Evolutionary conservation across 2,329 filamentous ascomycete species (phyloP), one percentile per base, ranked within the genome.

Genomic region (Hypoxylon sp.): DNA sequence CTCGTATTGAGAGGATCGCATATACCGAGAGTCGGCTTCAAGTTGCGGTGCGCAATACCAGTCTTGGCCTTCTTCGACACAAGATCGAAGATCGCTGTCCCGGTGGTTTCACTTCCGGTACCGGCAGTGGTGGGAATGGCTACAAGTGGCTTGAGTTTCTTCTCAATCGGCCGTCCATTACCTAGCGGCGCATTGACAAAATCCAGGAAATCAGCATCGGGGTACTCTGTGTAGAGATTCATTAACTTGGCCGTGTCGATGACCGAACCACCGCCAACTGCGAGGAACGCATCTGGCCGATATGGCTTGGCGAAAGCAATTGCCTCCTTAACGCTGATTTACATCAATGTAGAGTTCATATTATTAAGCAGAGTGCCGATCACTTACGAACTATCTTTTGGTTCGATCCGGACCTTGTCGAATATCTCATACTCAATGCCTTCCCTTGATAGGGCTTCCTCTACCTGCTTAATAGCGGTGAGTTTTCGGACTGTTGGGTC

Each of bases 171-270:
- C 24, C 88, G 82, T 3, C 96, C 96, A 70, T 92, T 94, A 66
- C 96, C 96, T 0, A 98, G 84, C 0, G 96, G 96, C 0, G 95
- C 95, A 77, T 98, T 98, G 80, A 99, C 96, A 75, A 99, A 99
- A 84, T 99, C 95, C 37, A 98, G 86, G 78, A 99, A 98, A 74
- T 96, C 93, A 35, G 95, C 95, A 6, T 98, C 92, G 0, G 94
- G 94, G 78, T 94, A 98, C 70, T 89, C 91, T 0, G 91, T 92
- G 82, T 98, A 98, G 0, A 99, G 87, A 78, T 99, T 99, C 94
- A 99, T 98, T 63, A 99, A 86, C 82, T 99, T 99, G 60, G 96
- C 95, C 0, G 96, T 99, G 81, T 99, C 96, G 73, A 99, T 99
- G 72, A 98, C 96, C 42, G 94, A 97, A 39, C 96, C 96, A 74